Base-by-base conservation (phyloP, 108 stramenopile genomes). In the Fragilariopsis cylindrus region DNA sequence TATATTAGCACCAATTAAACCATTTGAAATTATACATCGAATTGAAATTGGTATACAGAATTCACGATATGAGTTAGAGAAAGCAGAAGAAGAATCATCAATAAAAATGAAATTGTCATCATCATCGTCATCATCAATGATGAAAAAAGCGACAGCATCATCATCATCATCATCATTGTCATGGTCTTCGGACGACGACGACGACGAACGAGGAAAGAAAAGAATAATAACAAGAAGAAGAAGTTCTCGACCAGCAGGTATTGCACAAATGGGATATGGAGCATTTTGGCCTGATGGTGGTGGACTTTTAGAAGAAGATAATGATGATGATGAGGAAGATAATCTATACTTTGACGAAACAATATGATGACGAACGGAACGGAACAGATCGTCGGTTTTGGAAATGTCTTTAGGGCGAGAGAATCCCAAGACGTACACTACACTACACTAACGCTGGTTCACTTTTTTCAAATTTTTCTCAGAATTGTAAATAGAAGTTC, bases 1-100 rank as follows among this genome's bases (percentile, higher is more conserved):
- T 53, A 84, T 81, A 4, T 74, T 88, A 19, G 91, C 84, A 63
- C 88, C 85, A 46, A 86, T 89, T 50, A 88, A 92, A 69, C 91
- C 91, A 57, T 92, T 88, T 80, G 88, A 89, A 81, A 71, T 92
- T 16, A 81, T 86, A 60, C 64, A 86, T 60, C 77, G 60, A 67
- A 84, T 84, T 5, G 72, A 79, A 43, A 40, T 62, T 18, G 60
- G 48, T 1, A 67, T 79, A 4, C 44, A 65, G 19, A 21, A 68
- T 15, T 0, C 40, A 40, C 39, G 45, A 45, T 57, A 74, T 4
- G 65, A 72, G 52, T 44, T 76, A 18, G 57, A 66, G 2, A 40
- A 19, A 41, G 73, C 49, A 16, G 67, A 69, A 53, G 2, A 7
- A 40, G 41, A 69, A 50, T 19, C 12, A 19, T 19, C 19, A 19